Conservation (phyloP, 345 rosid genomes). For the Boechera retrofracta region DNA sequence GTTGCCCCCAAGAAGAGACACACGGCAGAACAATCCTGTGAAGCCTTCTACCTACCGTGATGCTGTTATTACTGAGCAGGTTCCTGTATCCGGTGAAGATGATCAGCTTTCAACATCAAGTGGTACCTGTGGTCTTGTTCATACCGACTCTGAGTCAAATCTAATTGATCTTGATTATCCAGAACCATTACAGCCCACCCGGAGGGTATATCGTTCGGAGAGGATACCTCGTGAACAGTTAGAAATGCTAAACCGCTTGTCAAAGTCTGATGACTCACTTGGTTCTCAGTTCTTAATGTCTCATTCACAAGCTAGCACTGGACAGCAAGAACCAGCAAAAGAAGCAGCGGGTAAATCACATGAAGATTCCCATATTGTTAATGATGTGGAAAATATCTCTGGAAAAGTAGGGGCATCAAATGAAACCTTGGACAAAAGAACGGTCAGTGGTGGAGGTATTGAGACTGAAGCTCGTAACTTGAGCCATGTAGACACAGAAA, state of each 20-base stretch:
- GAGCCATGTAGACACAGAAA: slow-evolving; percentile 35
- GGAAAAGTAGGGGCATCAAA: slow-evolving; percentile 25
- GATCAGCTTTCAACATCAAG: slow-evolving; percentile 54
- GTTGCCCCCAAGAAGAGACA: slow-evolving; percentile 46
- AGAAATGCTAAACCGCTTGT: slow-evolving; percentile 76
- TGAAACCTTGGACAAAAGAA: slow-evolving; percentile 33
- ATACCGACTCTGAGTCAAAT: slow-evolving; percentile 58
- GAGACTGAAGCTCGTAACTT: slow-evolving; percentile 30
- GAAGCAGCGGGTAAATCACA: slow-evolving; percentile 57
- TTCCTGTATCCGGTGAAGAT: slow-evolving; percentile 53
- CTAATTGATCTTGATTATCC: slow-evolving; percentile 58
- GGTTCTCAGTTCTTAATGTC: slow-evolving; percentile 80
- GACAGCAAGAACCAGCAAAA: slow-evolving; percentile 52
- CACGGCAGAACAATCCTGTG: slow-evolving; percentile 46
- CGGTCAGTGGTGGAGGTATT: slow-evolving; percentile 31
- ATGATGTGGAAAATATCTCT: slow-evolving; percentile 40
- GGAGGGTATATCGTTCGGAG: slow-evolving; percentile 79
- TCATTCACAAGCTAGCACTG: slow-evolving; percentile 66
- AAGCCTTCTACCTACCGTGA: slow-evolving; percentile 53
- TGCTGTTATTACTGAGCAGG: slow-evolving; percentile 48
- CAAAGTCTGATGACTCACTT: slow-evolving; percentile 87
- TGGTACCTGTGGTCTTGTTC: slow-evolving; percentile 50
- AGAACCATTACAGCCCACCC: slow-evolving; percentile 59
- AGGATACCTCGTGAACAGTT: slow-evolving; percentile 78
- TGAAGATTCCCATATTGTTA: slow-evolving; percentile 46